Evolutionary conservation across 2,329 filamentous ascomycete species (phyloP), one percentile per base, ranked within the genome.

Genomic region (Alternaria solani): DNA sequence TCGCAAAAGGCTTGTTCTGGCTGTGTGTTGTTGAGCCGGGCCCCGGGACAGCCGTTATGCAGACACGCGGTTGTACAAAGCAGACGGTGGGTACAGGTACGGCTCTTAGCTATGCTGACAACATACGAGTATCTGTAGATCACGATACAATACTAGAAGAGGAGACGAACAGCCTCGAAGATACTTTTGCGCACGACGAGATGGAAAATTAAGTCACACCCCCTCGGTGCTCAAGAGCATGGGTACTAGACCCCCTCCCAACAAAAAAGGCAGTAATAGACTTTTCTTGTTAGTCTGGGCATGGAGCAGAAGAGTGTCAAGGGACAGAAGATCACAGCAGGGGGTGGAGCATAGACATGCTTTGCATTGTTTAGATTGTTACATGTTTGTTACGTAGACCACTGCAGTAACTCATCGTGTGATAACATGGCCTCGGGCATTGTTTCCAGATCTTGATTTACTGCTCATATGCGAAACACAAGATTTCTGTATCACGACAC

Each of bases 231-330:
- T 53, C 16, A 43, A 41, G 25, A 49, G 39, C 12, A 5, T 7
- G 3, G 28, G 47, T 5, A 46, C 46, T 6, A 12, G 36, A 41
- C 30, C 34, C 4, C 16, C n/a, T 32, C 59, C 42, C 18, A 25
- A 32, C 7, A 44, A 60, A 5, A 57, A 56, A 7, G 20, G n/a
- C n/a, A 70, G 66, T 23, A 67, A 61, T 0, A 73, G 84, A 81
- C 81, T 1, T 78, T 81, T 7, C 66, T 84, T 6, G 78, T 81
- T 0, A 79, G 84, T 43, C 68, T 80, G 12, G 74, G 81, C 7
- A 79, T 85, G 52, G 84, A 87, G 71, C 85, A 83, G 83, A 84
- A 82, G 79, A 86, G 82, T 59, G 82, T 88, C 23, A 87, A 86
- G 70, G 85, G 84, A 5, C 86, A 84, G 76, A 84, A 85, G 47